phyloP scores from a whole-genome alignment of 257 asterid species.

The Nicotiana otophora region DNA sequence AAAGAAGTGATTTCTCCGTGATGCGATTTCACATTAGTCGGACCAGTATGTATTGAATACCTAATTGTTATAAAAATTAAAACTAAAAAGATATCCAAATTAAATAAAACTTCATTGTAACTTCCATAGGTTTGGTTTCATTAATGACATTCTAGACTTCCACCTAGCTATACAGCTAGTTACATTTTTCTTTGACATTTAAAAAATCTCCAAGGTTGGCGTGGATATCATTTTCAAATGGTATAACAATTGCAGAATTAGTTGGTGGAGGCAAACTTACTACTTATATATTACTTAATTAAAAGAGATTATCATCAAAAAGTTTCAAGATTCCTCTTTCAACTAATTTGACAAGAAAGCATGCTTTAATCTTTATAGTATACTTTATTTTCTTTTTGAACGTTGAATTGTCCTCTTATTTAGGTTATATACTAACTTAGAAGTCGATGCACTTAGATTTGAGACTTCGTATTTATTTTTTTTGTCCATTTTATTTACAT shows the following conservation, averaged over 20 bases:
- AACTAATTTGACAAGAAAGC: conserved; percentile 3
- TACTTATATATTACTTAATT: not conserved
- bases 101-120: not conserved
- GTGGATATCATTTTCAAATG: not conserved
- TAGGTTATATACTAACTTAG: not conserved
- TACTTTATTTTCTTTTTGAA: not conserved
- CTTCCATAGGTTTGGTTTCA: not conserved
- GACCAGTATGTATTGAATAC: too few species aligned
- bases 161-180: not conserved
- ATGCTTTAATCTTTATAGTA: not conserved
- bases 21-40: too few species aligned
- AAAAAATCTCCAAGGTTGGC: not conserved
- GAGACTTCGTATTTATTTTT: not conserved
- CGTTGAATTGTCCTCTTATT: not conserved
- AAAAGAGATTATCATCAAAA: conserved; percentile 1
- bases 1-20: too few species aligned
- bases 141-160: not conserved
- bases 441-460: not conserved
- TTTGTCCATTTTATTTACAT: too few species aligned
- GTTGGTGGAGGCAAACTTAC: not conserved
- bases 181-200: not conserved
- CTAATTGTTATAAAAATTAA: too few species aligned
- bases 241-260: not conserved
- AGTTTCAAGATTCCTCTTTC: not conserved
- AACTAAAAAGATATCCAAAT: not conserved